These are phyloP conservation scores for Lentithecium fluviatile DNA, from an alignment of 495 filamentous ascomycete species.

Conservation along the genomic window DNA sequence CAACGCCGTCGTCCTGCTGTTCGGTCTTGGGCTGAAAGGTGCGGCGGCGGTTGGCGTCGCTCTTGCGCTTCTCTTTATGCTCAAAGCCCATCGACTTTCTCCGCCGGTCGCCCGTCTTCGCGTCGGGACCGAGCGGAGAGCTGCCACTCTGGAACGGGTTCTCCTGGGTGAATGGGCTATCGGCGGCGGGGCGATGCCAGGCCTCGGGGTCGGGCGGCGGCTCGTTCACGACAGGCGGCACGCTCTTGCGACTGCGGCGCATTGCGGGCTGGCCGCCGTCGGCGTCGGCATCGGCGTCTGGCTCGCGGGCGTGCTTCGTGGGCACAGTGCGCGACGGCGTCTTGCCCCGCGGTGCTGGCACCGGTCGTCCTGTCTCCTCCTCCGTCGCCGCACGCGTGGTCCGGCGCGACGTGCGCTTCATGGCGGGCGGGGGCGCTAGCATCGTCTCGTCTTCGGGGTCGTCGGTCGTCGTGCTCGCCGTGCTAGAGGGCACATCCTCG, in stretches of 20 bases:
- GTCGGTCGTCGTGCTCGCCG: slow-evolving; percentile 50
- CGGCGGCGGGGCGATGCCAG: slow-evolving; percentile 37
- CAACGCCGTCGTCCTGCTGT: slow-evolving; percentile 42
- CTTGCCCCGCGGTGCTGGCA: slow-evolving; percentile 44
- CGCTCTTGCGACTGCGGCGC: slow-evolving; percentile 45
- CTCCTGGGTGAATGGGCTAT: slow-evolving; percentile 74
- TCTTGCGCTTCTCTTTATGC: slow-evolving; percentile 48
- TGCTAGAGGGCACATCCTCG: slow-evolving; percentile 67
- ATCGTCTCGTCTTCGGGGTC: slow-evolving; percentile 46
- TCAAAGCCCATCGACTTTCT: slow-evolving; percentile 41
- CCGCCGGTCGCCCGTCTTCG: slow-evolving; percentile 46
- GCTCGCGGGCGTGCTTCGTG: slow-evolving; percentile 55
- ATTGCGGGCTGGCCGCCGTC: slow-evolving; percentile 41
- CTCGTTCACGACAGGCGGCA: slow-evolving; percentile 49
- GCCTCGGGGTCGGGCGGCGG: slow-evolving; percentile 38
- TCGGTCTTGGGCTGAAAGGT: slow-evolving; percentile 40
- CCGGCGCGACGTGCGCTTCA: slow-evolving; percentile 31
- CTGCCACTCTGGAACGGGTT: slow-evolving; percentile 94
- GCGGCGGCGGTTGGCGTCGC: slow-evolving; percentile 47
- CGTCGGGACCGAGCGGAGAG: slow-evolving; percentile 50
- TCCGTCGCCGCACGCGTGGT: slow-evolving; percentile 34
- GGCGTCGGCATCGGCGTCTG: slow-evolving; percentile 44
- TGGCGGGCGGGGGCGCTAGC: slow-evolving; percentile 42
- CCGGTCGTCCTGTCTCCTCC: slow-evolving; percentile 29
- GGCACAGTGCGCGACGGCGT: slow-evolving; percentile 51